A percentile compares a stretch with the other conserved stretches of the same genome.
These are phyloP conservation scores for Nakaseomyces bracarensis DNA, from an alignment of 1,139 yeast species.

Conservation along the genomic window DNA sequence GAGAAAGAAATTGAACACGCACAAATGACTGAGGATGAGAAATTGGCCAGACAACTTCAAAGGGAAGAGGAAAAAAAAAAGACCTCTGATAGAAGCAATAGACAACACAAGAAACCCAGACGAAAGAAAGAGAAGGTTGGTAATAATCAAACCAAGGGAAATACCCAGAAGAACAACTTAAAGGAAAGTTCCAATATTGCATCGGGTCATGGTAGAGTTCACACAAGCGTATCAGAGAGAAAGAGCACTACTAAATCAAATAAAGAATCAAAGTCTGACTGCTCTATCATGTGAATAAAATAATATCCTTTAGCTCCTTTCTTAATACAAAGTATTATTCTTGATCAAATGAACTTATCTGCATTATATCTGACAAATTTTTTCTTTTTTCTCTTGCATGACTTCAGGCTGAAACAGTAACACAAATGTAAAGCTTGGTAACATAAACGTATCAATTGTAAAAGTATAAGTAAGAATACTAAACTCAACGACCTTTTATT, in stretches of 20 bases:
- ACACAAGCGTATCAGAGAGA: neutral
- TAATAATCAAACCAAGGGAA: constrained; percentile 6
- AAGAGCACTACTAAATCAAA: neutral
- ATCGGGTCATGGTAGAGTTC: no score
- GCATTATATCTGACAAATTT: no score
- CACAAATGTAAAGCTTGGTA: no score
- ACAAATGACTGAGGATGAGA: constrained; percentile 21
- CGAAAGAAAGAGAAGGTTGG: constrained; percentile 7
- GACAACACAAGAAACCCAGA: constrained; percentile 9
- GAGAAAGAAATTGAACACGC: constrained; percentile 8
- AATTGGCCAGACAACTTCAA: constrained; percentile 26
- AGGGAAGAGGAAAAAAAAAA: constrained; percentile 27
- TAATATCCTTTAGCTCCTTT: no score
- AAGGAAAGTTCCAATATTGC: no score
- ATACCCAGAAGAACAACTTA: neutral
- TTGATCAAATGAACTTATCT: no score
- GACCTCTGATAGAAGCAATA: constrained; percentile 13
- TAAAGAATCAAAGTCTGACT: neutral
- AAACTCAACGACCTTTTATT: no score
- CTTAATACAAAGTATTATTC: no score
- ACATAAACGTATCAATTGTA: no score
- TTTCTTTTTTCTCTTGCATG: no score
- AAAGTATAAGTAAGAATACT: no score
- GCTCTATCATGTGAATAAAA: constrained; percentile 3
- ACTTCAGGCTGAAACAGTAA: no score